Evolutionary conservation across 352 stramenopile genomes (phyloP), one percentile per base, ranked within the genome.

Genomic region (Phytophthora sansomeana): DNA sequence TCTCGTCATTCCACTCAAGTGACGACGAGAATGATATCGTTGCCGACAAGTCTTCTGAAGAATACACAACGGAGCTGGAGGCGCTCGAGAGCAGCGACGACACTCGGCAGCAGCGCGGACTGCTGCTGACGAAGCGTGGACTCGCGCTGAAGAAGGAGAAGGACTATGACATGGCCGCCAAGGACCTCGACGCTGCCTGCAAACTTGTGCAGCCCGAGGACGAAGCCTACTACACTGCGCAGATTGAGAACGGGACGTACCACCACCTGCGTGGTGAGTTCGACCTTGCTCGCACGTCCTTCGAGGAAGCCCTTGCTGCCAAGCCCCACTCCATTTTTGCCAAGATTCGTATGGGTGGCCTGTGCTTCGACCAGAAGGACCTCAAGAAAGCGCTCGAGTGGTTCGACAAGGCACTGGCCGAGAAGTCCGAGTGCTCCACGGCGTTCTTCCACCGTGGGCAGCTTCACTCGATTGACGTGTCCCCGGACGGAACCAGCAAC

Each of bases 311-410:
- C n/a, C 69, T 94, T 28, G 57, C 64, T 16, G 72, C 62, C 3
- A 92, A 94, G 71, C 86, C 86, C 19, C 58, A 84, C 54, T 94
- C 83, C 21, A 84, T 93, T 33, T 92, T 87, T 55, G 82, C 85
- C 17, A 92, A 92, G 78, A 93, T 93, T 43, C 83, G 84, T 43
- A 89, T 94, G 81, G 86, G 84, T 24, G 86, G 86, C 5, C 73
- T 94, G 6, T 89, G 82, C 73, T 94, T 94, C 32, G 86, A 94
- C 67, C 84, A 89, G 51, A 93, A 94, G 71, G 81, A 94, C 41
- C 48, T 93, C 61, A 79, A 82, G 57, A 77, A 83, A 62, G 86
- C 86, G 41, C 64, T 94, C 39, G 65, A 81, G 43, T 93, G 82
- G 82, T 94, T 94, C 63, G 81, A 94, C 71, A 75, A 82, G 72